phyloP scores from a whole-genome alignment of 352 stramenopile genomes.

The Phytophthora fragariae region DNA sequence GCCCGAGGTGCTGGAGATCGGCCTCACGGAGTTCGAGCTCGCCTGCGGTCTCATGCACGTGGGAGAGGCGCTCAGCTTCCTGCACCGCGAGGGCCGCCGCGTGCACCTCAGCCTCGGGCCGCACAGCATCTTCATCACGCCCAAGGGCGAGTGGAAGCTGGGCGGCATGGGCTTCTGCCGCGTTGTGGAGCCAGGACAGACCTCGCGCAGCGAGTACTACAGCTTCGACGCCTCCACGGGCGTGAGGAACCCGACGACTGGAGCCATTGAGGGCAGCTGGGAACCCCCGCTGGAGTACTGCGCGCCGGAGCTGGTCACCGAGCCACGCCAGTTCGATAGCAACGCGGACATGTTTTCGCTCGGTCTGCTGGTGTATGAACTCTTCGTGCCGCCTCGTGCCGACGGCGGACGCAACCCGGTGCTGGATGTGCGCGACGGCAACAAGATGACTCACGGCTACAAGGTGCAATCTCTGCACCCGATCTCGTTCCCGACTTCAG shows the following conservation, averaged over 20 bases:
- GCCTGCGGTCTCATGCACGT: constrained; percentile 90
- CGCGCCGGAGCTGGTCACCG: constrained; percentile 84
- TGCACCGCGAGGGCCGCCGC: constrained; percentile 89
- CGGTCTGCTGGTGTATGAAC: constrained; percentile 84
- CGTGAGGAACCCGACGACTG: constrained; percentile 58
- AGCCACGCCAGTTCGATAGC: constrained; percentile 82
- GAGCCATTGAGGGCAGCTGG: constrained; percentile 70
- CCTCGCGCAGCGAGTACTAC: constrained; percentile 88
- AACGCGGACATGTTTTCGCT: constrained; percentile 90
- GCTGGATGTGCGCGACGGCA: constrained; percentile 85
- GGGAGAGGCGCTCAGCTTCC: constrained; percentile 90
- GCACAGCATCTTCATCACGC: constrained; percentile 92
- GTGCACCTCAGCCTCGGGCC: constrained; percentile 89
- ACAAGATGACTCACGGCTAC: constrained; percentile 91
- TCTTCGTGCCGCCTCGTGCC: constrained; percentile 82
- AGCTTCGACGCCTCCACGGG: constrained; percentile 62
- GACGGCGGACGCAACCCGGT: constrained; percentile 85
- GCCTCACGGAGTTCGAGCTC: constrained; percentile 89
- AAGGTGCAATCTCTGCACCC: constrained; percentile 91
- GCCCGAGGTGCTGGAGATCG: constrained; percentile 88
- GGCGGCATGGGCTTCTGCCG: constrained; percentile 91
- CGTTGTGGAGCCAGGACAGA: constrained; percentile 83
- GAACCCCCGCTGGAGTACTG: constrained; percentile 89
- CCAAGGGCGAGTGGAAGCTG: constrained; percentile 93
- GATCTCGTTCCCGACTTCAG: constrained; percentile 78